Conservation (phyloP, 768 basidiomycete genomes). For the Amanita subjunquillea region DNA sequence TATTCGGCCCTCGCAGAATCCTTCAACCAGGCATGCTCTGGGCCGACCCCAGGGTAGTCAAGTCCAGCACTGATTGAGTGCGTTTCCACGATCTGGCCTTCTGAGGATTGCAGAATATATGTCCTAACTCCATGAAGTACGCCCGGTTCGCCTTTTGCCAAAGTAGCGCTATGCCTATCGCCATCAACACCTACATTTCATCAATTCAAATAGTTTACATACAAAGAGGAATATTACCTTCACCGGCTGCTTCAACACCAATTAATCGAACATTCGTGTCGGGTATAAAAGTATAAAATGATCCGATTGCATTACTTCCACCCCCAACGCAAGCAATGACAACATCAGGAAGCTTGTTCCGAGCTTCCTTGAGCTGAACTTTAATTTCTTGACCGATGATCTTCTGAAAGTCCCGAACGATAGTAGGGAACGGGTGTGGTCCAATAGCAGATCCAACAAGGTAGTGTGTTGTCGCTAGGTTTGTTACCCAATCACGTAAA, state of each 20-base stretch:
- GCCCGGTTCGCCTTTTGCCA: constrained; percentile 84
- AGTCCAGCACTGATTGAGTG: constrained; percentile 95
- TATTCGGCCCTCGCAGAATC: constrained; percentile 92
- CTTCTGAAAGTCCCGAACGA: constrained; percentile 96
- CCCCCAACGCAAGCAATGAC: constrained; percentile 97
- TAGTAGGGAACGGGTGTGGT: constrained; percentile 97
- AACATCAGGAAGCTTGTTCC: constrained; percentile 85
- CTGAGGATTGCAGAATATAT: constrained; percentile 81
- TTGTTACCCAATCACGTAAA: constrained; percentile 97
- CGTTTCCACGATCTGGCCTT: constrained; percentile 94
- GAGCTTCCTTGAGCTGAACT: constrained; percentile 57
- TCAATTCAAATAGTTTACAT: background rate
- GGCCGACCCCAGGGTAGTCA: constrained; percentile 96
- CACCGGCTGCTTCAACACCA: constrained; percentile 96
- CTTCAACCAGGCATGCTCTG: constrained; percentile 97
- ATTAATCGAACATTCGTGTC: constrained; percentile 80
- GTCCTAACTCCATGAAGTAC: constrained; percentile 95
- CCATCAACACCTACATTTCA: constrained; percentile 59
- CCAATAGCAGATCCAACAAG: constrained; percentile 96
- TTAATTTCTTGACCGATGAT: constrained; percentile 96
- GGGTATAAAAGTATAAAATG: constrained; percentile 93
- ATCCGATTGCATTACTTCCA: constrained; percentile 94
- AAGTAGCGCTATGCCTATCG: constrained; percentile 83
- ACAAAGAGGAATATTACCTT: constrained; percentile 42
- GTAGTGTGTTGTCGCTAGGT: constrained; percentile 89